phyloP scores from a whole-genome alignment of 805 yeast genomes.

The Ogataea polymorpha region DNA sequence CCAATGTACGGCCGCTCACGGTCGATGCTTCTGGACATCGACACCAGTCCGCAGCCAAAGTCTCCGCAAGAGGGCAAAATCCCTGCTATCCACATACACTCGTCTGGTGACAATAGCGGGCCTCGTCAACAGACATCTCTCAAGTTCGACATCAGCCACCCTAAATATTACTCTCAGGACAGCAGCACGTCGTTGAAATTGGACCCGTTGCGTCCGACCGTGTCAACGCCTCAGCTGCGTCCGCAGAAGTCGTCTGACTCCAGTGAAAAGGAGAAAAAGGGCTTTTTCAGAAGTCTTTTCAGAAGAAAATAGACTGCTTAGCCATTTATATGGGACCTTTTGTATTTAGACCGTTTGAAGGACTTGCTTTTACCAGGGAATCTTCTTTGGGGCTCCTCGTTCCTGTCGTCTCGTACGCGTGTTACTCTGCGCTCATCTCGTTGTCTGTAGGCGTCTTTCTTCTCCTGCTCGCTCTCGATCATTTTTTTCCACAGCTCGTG shows the following conservation, averaged over 20 bases:
- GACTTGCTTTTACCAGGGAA: background rate
- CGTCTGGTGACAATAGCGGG: slow-evolving; percentile 15
- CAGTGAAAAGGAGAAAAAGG: slow-evolving; percentile 18
- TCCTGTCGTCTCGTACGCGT: background rate
- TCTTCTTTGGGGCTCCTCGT: background rate
- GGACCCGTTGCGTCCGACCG: slow-evolving; percentile 5
- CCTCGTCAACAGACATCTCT: slow-evolving; percentile 22
- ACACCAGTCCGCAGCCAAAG: slow-evolving; percentile 1
- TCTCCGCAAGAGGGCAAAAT: slow-evolving; percentile 6
- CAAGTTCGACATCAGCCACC: slow-evolving; percentile 23
- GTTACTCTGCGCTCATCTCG: background rate
- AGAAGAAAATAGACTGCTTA: slow-evolving; percentile 11
- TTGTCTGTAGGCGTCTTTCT: slow-evolving; percentile 5
- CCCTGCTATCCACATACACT: slow-evolving; percentile 13
- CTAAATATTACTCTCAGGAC: slow-evolving; percentile 14
- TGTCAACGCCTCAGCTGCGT: slow-evolving; percentile 1
- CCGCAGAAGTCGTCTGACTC: slow-evolving; percentile 3
- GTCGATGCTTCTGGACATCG: slow-evolving; percentile 31
- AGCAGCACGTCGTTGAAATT: background rate
- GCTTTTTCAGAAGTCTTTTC: slow-evolving; percentile 22
- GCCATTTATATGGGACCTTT: background rate
- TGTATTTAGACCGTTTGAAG: background rate
- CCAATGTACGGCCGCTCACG: slow-evolving; percentile 23
- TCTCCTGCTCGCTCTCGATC: slow-evolving; percentile 2
- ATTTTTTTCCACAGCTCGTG: slow-evolving; percentile 40